Percentiles rank a stretch among this genome's conserved stretches.
Conservation (phyloP, 148 eudicot genomes). For the Bassia scoparia region DNA sequence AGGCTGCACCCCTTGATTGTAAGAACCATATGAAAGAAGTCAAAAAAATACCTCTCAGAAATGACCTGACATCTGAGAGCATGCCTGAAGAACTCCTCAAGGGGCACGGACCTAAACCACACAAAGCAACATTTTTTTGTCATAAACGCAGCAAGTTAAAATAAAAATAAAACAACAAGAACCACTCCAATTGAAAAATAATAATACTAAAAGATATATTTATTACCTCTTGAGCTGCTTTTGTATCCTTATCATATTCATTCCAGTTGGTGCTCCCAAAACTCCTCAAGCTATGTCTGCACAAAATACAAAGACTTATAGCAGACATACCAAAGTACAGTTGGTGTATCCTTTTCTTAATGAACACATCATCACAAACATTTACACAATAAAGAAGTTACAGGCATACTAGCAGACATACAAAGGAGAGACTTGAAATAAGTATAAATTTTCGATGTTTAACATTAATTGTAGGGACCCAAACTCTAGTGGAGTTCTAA, state of each 20-base stretch:
- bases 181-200: neutral
- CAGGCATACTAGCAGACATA: neutral
- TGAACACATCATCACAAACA: neutral
- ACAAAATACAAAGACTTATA: no score
- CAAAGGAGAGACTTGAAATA: neutral
- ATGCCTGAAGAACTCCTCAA: constrained; percentile 87
- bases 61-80: constrained; percentile 86
- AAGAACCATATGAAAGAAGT: constrained; percentile 15
- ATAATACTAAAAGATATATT: neutral
- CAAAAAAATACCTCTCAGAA: constrained; percentile 33
- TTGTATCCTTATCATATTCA: constrained; percentile 95
- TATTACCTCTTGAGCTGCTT: constrained; percentile 95
- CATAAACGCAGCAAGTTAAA: constrained; percentile 5
- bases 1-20: constrained; percentile 9
- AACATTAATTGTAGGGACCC: neutral
- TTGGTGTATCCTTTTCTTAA: no score
- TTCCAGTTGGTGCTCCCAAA: constrained; percentile 88
- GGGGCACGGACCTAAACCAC: constrained; percentile 74
- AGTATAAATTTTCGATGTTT: neutral
- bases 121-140: constrained; percentile 1
- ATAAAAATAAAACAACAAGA: neutral
- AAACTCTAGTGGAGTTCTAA: no score
- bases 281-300: constrained; percentile 96
- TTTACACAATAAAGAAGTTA: neutral
- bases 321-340: no score